These are phyloP conservation scores for Adansonia gregorii DNA, from an alignment of 441 rosid species.

Conservation along the genomic window DNA sequence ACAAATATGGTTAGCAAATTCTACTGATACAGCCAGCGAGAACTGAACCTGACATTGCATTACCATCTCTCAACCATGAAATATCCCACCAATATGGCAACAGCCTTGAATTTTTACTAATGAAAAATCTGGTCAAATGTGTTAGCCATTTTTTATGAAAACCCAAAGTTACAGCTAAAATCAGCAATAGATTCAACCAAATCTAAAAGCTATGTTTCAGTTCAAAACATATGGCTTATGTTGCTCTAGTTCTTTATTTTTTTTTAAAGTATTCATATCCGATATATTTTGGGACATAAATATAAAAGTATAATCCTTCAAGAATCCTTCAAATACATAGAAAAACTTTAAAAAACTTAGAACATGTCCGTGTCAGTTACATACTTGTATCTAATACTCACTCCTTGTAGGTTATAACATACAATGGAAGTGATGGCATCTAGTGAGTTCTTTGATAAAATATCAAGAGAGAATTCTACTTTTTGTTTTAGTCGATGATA, in stretches of 20 bases:
- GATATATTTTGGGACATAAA: too few relatives aligned
- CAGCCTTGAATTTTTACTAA: not conserved
- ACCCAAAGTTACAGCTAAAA: not conserved
- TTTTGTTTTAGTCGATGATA: not conserved
- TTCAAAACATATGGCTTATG: too few relatives aligned
- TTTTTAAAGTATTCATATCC: too few relatives aligned
- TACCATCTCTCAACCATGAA: not conserved
- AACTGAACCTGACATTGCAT: not conserved
- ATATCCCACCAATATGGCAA: not conserved
- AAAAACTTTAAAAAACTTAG: too few relatives aligned
- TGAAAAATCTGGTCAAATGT: not conserved
- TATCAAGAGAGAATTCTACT: not conserved
- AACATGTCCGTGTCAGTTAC: too few relatives aligned
- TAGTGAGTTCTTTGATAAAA: not conserved
- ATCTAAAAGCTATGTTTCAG: too few relatives aligned
- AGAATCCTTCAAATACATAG: too few relatives aligned
- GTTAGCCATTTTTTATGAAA: not conserved
- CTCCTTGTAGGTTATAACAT: not conserved
- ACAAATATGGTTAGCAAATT: not conserved
- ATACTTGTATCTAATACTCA: too few relatives aligned
- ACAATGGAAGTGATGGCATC: not conserved
- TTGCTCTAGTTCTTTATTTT: too few relatives aligned
- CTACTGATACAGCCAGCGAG: not conserved
- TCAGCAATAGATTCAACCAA: not conserved
- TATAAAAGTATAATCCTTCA: too few relatives aligned